phyloP scores from a whole-genome alignment of 768 basidiomycete genomes.

The Omphalotus guepiniiformis region DNA sequence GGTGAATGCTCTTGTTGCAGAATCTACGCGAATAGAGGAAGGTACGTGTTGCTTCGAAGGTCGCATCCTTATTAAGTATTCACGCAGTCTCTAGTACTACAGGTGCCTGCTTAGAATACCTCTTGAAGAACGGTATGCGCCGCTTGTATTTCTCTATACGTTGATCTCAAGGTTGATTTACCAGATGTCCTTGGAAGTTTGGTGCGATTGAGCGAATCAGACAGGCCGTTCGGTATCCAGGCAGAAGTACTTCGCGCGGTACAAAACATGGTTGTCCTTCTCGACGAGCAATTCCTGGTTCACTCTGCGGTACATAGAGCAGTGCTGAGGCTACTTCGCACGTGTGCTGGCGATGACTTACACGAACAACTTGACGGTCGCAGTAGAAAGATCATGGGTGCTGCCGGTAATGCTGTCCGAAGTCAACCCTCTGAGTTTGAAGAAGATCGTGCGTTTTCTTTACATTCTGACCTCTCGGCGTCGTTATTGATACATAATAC shows the following conservation, averaged over 20 bases:
- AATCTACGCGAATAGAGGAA: slow-evolving; percentile 76
- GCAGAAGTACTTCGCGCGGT: slow-evolving; percentile 84
- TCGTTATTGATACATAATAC: slow-evolving; percentile 9
- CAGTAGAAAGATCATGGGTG: slow-evolving; percentile 71
- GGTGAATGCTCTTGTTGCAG: slow-evolving; percentile 83
- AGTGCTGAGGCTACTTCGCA: slow-evolving; percentile 76
- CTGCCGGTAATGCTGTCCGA: slow-evolving; percentile 66
- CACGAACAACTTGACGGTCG: slow-evolving; percentile 81
- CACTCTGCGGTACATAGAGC: slow-evolving; percentile 89
- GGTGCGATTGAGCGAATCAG: slow-evolving; percentile 79
- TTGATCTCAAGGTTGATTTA: too few species aligned
- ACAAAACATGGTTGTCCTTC: slow-evolving; percentile 85
- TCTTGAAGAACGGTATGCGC: slow-evolving; percentile 76
- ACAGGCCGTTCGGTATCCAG: slow-evolving; percentile 87
- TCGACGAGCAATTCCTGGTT: slow-evolving; percentile 92
- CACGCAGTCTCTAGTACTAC: slow-evolving; percentile 52
- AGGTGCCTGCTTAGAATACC: slow-evolving; percentile 86
- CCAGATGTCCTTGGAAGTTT: slow-evolving; percentile 80
- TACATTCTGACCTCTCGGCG: neutral
- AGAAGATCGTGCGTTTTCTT: slow-evolving; percentile 65
- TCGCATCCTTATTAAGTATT: neutral
- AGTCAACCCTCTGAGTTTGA: slow-evolving; percentile 85
- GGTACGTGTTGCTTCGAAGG: slow-evolving; percentile 47
- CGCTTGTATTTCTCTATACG: slow-evolving; percentile 2
- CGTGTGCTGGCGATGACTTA: slow-evolving; percentile 88